Conservation (phyloP, 1,284 basidiomycete genomes). For the Leucoagaricus sp. region DNA sequence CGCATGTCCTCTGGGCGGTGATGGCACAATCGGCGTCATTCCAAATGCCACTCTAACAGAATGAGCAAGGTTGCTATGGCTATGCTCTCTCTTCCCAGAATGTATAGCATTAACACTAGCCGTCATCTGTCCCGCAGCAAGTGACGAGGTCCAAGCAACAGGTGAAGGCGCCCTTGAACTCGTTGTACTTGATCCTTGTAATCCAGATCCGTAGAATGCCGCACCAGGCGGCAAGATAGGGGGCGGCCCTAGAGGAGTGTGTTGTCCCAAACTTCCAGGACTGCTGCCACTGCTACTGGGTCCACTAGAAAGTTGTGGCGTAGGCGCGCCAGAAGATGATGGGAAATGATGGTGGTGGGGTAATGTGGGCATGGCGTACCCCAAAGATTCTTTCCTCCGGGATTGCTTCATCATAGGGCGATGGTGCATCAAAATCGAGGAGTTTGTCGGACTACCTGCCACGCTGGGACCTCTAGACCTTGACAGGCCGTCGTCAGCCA, state of each 20-base stretch:
- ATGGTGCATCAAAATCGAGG: conserved; percentile 15
- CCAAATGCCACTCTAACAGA: conserved; percentile 84
- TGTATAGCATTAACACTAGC: conserved; percentile 16
- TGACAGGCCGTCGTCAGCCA: conserved; percentile 9
- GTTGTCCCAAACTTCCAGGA: conserved; percentile 43
- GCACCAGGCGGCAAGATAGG: conserved; percentile 17
- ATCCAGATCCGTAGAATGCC: conserved; percentile 21
- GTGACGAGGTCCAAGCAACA: conserved; percentile 31
- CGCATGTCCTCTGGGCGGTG: conserved; percentile 22
- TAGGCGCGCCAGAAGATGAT: conserved; percentile 38
- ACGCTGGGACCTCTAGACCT: conserved; percentile 23
- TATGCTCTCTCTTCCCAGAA: conserved; percentile 24
- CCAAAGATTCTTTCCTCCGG: conserved; percentile 9
- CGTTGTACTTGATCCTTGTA: conserved; percentile 32
- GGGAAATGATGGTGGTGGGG: conserved; percentile 23
- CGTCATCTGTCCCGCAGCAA: conserved; percentile 17
- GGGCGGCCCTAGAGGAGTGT: conserved; percentile 25
- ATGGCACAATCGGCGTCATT: conserved; percentile 78
- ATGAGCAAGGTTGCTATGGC: conserved; percentile 71
- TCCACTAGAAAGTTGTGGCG: conserved; percentile 63
- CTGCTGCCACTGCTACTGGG: conserved; percentile 60
- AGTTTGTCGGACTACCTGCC: conserved; percentile 42
- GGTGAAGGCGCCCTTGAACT: conserved; percentile 57
- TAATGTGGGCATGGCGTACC: conserved; percentile 17
- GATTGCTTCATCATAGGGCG: conserved; percentile 16